phyloP scores from a whole-genome alignment of 768 basidiomycete genomes.

The Dacryopinax primogenitus region DNA sequence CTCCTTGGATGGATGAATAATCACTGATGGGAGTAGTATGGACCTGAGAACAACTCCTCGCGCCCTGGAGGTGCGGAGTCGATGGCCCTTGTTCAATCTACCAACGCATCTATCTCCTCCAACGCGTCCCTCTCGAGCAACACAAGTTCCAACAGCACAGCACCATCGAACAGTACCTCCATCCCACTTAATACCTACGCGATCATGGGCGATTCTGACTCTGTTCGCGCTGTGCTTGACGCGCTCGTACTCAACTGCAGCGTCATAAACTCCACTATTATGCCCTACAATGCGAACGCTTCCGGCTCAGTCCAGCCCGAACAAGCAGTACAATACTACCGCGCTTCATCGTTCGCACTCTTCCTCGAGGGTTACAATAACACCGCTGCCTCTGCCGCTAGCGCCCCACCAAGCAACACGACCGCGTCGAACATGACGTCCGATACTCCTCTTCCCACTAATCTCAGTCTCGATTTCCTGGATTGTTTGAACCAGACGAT shows the following conservation, averaged over 20 bases:
- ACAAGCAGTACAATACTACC: slow-evolving; percentile 14
- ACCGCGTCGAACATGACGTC: slow-evolving; percentile 7
- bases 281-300: not conserved
- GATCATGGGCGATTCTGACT: slow-evolving; percentile 11
- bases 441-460: slow-evolving; percentile 9
- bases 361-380: slow-evolving; percentile 10
- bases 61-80: slow-evolving; percentile 12
- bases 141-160: not conserved
- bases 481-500: slow-evolving; percentile 13
- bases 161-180: not conserved
- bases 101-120: not conserved
- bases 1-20: not conserved
- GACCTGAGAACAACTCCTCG: slow-evolving; percentile 13
- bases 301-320: slow-evolving; percentile 3
- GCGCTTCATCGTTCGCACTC: slow-evolving; percentile 13
- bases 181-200: slow-evolving; percentile 10
- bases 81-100: slow-evolving; percentile 8
- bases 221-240: slow-evolving; percentile 7
- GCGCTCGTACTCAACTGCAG: slow-evolving; percentile 9
- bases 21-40: slow-evolving; percentile 5
- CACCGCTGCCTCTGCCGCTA: not conserved
- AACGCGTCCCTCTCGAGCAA: not conserved
- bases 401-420: slow-evolving; percentile 10
- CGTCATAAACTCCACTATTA: not conserved
- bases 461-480: slow-evolving; percentile 10